Conservation (phyloP, 768 basidiomycete genomes). For the Leccinum disarticulatum region DNA sequence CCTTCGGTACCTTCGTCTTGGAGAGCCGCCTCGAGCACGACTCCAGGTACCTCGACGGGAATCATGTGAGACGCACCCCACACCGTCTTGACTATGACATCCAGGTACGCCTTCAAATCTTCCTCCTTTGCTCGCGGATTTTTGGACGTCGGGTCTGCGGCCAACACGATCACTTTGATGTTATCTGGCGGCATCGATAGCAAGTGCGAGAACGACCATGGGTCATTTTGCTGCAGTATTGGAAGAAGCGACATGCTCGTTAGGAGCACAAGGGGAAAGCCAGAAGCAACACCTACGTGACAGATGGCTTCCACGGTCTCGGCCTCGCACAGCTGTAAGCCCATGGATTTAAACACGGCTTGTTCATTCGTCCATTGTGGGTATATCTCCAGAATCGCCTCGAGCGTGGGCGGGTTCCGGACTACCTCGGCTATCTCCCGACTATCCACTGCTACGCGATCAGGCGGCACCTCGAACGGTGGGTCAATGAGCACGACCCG, state of each 20-base stretch:
- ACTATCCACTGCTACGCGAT: neutral
- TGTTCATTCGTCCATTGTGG: constrained; percentile 2
- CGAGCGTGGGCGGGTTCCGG: neutral
- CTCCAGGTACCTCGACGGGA: constrained; percentile 7
- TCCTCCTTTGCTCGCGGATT: neutral
- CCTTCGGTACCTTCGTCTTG: neutral
- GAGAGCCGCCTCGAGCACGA: constrained; percentile 10
- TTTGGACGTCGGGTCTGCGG: constrained; percentile 12
- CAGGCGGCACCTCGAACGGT: constrained; percentile 6
- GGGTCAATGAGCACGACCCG: constrained; percentile 23
- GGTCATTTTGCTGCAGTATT: constrained; percentile 18
- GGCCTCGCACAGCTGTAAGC: neutral
- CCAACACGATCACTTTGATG: constrained; percentile 10
- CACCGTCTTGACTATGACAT: constrained; percentile 4
- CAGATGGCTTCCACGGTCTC: constrained; percentile 6
- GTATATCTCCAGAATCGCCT: neutral
- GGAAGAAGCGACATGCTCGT: neutral
- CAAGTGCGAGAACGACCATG: constrained; percentile 20
- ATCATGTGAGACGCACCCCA: constrained; percentile 19
- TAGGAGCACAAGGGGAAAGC: neutral
- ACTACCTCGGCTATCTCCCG: neutral
- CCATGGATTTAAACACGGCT: neutral
- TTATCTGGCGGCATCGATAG: constrained; percentile 7
- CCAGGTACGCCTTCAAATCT: constrained; percentile 5
- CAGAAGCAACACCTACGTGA: constrained; percentile 12